Evolutionary conservation across 2,329 filamentous ascomycete genomes (phyloP), one percentile per base, ranked within the genome.

Genomic region (Macrophomina phaseolina): DNA sequence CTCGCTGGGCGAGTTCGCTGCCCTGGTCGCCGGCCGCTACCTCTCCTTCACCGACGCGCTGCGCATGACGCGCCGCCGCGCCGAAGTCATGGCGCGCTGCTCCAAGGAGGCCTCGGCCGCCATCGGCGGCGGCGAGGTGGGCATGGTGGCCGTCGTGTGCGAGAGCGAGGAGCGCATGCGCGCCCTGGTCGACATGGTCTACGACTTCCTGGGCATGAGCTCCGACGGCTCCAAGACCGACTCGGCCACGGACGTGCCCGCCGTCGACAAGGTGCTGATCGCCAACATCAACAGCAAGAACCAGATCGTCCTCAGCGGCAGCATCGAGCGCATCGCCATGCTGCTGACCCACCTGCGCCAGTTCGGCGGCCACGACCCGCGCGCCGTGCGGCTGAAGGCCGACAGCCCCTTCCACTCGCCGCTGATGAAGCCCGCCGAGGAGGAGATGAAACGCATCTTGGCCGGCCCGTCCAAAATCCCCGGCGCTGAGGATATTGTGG

Each of bases 271-370:
- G 78, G 94, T 97, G 61, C 83, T 91, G 71, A 93, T 98, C 72
- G 94, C 93, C 68, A 97, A 98, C 79, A 89, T 97, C 80, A 98
- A 98, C 81, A 92, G 90, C 77, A 95, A 93, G 81, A 97, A 97
- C 76, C 94, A 98, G 81, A 97, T 98, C 73, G 94, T 97, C 62
- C 84, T 98, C 63, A 95, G 91, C 75, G 94, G 94, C 42, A 94
- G 89, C 78, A 90, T 97, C 64, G 89, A 90, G 73, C 86, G 89
- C 71, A 97, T 97, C 77, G 89, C 88, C 73, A 90, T 89, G 66
- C 87, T 97, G 18, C 82, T 97, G 64, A 89, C 91, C 11, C 93
- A 97, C 76, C 85, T 98, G 67, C 85, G 93, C 62, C 92, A 96
- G 76, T 97, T 97, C 76, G 88, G 92, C 9, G 94, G 94, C 11